A percentile compares a stretch with the other conserved stretches of the same genome.
These are phyloP conservation scores for Aspergillus egyptiacus DNA, from an alignment of 495 filamentous ascomycete genomes.

Conservation along the genomic window DNA sequence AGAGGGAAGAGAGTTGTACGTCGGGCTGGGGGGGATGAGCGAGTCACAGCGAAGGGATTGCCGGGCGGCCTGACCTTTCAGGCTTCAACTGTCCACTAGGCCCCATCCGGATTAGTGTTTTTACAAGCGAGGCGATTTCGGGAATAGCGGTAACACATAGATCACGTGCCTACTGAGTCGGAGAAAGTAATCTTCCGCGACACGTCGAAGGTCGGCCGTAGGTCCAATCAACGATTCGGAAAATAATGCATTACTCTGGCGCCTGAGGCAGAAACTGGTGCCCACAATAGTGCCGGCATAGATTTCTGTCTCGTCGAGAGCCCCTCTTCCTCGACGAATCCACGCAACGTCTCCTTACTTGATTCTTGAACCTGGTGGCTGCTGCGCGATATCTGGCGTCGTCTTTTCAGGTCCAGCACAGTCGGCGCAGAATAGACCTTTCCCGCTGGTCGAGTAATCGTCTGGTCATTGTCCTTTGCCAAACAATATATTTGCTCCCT, in stretches of 20 bases:
- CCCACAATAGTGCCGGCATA: conserved; percentile 27
- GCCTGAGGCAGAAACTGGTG: conserved; percentile 20
- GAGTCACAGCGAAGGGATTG: conserved; percentile 31
- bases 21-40: conserved; percentile 23
- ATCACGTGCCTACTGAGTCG: conserved; percentile 22
- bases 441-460: conserved; percentile 4
- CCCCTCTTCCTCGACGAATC: conserved; percentile 22
- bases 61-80: conserved; percentile 26
- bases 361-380: conserved; percentile 13
- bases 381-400: conserved; percentile 19
- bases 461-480: neutral
- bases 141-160: conserved; percentile 1
- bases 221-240: conserved; percentile 24
- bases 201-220: neutral
- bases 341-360: conserved; percentile 11
- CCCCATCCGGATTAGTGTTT: conserved; percentile 23
- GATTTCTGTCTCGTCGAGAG: conserved; percentile 22
- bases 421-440: conserved; percentile 15
- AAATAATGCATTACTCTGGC: conserved; percentile 21
- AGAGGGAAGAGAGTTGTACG: conserved; percentile 28
- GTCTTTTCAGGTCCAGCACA: conserved; percentile 13
- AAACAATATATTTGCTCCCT: conserved; percentile 11
- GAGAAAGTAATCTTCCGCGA: conserved; percentile 18
- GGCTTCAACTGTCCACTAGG: conserved; percentile 20
- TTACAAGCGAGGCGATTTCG: conserved; percentile 21